These are phyloP conservation scores for Moniliella sp. DNA, from an alignment of 1,284 basidiomycete genomes.

Conservation along the genomic window DNA sequence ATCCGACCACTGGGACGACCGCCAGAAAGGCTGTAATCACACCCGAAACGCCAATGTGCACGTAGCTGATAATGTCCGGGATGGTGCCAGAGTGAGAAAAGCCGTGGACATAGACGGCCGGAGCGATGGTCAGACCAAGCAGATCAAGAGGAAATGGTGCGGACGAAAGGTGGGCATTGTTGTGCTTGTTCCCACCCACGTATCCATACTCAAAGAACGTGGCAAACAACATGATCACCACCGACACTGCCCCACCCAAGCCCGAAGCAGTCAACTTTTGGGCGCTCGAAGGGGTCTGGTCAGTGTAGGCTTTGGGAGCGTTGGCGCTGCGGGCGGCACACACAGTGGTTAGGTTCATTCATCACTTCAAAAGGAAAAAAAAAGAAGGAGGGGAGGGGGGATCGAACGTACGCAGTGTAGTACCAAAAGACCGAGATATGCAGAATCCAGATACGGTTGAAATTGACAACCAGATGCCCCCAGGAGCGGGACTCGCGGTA, in stretches of 20 bases:
- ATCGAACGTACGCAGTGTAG: constrained; percentile 53
- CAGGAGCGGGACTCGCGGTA: constrained; percentile 33
- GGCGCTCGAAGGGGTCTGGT: no score
- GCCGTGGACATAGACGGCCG: constrained; percentile 29
- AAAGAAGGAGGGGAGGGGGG: constrained; percentile 53
- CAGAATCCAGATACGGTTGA: constrained; percentile 34
- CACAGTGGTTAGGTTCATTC: no score
- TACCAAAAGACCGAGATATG: constrained; percentile 33
- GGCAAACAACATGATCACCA: constrained; percentile 28
- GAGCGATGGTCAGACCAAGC: constrained; percentile 28
- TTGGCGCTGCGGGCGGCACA: constrained; percentile 32
- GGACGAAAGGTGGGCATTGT: constrained; percentile 30
- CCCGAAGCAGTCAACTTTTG: constrained; percentile 24
- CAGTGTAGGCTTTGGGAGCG: constrained; percentile 1
- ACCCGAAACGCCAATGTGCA: constrained; percentile 21
- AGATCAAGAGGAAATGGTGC: constrained; percentile 26
- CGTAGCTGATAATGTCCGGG: constrained; percentile 17
- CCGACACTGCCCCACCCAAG: constrained; percentile 30
- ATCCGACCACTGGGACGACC: no score
- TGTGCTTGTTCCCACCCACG: constrained; percentile 33
- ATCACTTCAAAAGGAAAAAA: constrained; percentile 15
- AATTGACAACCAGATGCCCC: constrained; percentile 33
- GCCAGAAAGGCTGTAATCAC: constrained; percentile 28
- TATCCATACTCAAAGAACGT: constrained; percentile 31
- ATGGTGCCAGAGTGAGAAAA: constrained; percentile 16